Base-by-base conservation (phyloP, 805 yeast species). In the Suhomyces canberraensis region DNA sequence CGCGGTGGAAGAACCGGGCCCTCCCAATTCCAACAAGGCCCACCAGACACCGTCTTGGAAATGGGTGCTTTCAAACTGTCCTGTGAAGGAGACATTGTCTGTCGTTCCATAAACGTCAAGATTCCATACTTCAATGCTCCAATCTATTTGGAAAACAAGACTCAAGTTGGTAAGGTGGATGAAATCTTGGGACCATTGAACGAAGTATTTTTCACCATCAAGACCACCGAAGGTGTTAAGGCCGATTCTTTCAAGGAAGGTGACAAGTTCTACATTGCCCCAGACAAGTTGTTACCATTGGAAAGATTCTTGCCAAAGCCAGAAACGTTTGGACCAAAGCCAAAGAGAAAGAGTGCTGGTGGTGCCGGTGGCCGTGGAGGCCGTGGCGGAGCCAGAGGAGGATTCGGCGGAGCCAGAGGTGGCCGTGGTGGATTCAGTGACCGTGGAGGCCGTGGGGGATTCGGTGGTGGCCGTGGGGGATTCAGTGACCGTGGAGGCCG, bases 81-180 rank as follows among this genome's bases (percentile, higher is more conserved):
- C 11, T 89, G 96, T 64, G 99, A 93, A 66, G 96, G 95, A 41
- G 98, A 93, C 58, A 85, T 93, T 58, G 95, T 93, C 39, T 93
- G 98, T 71, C 86, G 90, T 57, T 89, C 97, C 33, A 85, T 86
- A 55, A 93, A 93, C 63, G 80, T 88, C 40, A 91, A 91, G 72
- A 75, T 93, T 51, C 98, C 99, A 56, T 93, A 91, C 65, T 93
- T 93, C 78, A 93, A 93, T 69, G 99, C 99, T 18, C 98, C 98
- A 60, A 90, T 93, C 54, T 93, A 84, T 64, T 76, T 93, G 51
- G 98, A 93, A 63, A 91, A 93, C 75, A 93, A 93, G 67, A 84
- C 95, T 17, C 93, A 84, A 59, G 81, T 93, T 32, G 99, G 99
- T 54, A 93, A 93, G 65, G 95, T 93, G 41, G 99, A 93, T 62